Conservation (phyloP, 257 asterid species). For the Nicotiana obtusifolia region DNA sequence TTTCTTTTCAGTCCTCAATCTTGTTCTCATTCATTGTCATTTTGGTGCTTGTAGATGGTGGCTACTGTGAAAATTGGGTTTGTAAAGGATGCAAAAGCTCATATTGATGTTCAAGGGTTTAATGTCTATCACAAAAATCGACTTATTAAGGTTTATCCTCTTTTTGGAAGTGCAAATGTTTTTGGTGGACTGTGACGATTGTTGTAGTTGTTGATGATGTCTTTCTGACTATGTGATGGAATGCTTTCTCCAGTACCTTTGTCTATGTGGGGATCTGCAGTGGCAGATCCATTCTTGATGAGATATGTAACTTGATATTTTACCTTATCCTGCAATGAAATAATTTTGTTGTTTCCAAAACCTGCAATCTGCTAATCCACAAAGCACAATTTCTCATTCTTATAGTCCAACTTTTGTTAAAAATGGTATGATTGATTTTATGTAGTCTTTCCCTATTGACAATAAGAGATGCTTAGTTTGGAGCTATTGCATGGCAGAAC, state of each 20-base stretch:
- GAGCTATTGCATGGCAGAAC: background rate
- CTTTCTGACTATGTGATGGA: background rate
- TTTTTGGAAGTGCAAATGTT: background rate
- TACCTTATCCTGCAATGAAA: background rate
- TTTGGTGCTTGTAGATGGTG: constrained; percentile 50
- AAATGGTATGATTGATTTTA: background rate
- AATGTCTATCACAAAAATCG: constrained; percentile 96
- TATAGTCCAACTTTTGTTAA: background rate
- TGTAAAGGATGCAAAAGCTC: constrained; percentile 90
- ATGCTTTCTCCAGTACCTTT: background rate
- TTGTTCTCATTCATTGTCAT: constrained; percentile 11
- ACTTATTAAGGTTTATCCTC: constrained; percentile 71
- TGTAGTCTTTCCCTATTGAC: background rate
- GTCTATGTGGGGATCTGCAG: background rate
- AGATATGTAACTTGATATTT: background rate
- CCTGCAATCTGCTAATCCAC: background rate
- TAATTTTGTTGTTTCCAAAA: constrained; percentile 9
- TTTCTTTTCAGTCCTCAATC: background rate
- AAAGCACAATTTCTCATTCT: background rate
- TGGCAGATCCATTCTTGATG: background rate
- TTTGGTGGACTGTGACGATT: background rate
- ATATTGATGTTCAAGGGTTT: constrained; percentile 97
- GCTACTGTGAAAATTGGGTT: constrained; percentile 90
- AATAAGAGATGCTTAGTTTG: background rate
- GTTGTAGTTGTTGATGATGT: background rate